Percentiles rank a stretch among this genome's conserved stretches.
Conservation (phyloP, 108 stramenopile species). For the Nannochloropsis granulata region DNA sequence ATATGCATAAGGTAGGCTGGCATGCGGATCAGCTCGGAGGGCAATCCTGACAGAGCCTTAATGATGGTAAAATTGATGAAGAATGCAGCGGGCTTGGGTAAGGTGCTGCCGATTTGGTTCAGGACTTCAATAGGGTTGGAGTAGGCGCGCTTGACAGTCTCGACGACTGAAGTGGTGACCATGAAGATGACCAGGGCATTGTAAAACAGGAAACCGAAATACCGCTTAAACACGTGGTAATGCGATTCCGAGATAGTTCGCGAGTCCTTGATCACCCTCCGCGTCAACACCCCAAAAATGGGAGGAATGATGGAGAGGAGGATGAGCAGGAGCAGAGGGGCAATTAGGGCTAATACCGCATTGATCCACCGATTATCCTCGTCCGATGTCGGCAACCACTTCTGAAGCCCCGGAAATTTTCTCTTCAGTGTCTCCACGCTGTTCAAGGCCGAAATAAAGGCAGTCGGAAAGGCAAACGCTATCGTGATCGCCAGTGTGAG, state of each 20-base stretch:
- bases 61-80: constrained; percentile 4
- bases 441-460: neutral
- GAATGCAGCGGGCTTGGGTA: constrained; percentile 1
- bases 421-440: neutral
- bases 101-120: neutral
- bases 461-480: neutral
- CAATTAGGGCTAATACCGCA: neutral
- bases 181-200: constrained; percentile 1
- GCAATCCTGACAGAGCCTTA: constrained; percentile 4
- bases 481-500: neutral
- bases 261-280: neutral
- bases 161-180: constrained; percentile 6
- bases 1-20: neutral
- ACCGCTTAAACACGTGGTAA: neutral
- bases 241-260: neutral
- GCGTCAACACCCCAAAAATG: neutral
- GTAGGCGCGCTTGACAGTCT: neutral
- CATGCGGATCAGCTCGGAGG: constrained; percentile 1
- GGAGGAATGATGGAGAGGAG: neutral
- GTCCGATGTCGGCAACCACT: neutral
- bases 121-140: neutral
- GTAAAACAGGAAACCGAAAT: constrained; percentile 1
- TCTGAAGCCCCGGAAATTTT: neutral
- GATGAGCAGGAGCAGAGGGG: neutral
- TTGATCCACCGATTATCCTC: neutral